Evolutionary conservation across 495 filamentous ascomycete genomes (phyloP).

Genomic region (Xylaria castorea): DNA sequence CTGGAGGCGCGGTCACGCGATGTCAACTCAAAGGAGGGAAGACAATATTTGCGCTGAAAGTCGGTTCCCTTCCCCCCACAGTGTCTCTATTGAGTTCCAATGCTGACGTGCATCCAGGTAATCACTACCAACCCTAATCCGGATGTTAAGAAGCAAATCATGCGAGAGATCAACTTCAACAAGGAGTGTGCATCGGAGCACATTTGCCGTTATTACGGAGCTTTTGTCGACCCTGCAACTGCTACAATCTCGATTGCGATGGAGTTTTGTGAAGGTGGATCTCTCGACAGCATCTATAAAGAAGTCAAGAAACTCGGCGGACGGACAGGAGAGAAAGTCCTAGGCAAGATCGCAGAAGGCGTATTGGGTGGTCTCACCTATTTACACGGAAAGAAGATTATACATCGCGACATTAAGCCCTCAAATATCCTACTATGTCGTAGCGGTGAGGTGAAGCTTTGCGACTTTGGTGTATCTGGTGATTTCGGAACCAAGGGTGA

Average conservation of each 20-base stretch:
- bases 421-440: conserved; percentile 95
- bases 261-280: conserved; percentile 98
- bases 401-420: conserved; percentile 98
- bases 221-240: conserved; percentile 89
- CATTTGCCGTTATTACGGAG: conserved; percentile 96
- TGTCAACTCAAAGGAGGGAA: conserved; percentile 88
- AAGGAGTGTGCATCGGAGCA: conserved; percentile 93
- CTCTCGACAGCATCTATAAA: conserved; percentile 92
- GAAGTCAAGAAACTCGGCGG: conserved; percentile 95
- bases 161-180: conserved; percentile 95
- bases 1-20: conserved; percentile 92
- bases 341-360: conserved; percentile 97
- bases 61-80: conserved; percentile 47
- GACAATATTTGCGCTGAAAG: conserved; percentile 96
- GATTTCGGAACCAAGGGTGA: conserved; percentile 99
- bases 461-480: conserved; percentile 96
- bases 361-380: conserved; percentile 95
- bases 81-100: background rate
- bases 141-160: conserved; percentile 96
- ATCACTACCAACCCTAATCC: conserved; percentile 98
- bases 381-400: conserved; percentile 95
- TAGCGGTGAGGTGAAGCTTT: conserved; percentile 93
- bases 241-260: conserved; percentile 98
- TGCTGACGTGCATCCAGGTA: conserved; percentile 64
- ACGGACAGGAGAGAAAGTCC: conserved; percentile 93